Evolutionary conservation across 108 stramenopile genomes (phyloP), one percentile per base, ranked within the genome.

Genomic region (Parietichytrium sp.): DNA sequence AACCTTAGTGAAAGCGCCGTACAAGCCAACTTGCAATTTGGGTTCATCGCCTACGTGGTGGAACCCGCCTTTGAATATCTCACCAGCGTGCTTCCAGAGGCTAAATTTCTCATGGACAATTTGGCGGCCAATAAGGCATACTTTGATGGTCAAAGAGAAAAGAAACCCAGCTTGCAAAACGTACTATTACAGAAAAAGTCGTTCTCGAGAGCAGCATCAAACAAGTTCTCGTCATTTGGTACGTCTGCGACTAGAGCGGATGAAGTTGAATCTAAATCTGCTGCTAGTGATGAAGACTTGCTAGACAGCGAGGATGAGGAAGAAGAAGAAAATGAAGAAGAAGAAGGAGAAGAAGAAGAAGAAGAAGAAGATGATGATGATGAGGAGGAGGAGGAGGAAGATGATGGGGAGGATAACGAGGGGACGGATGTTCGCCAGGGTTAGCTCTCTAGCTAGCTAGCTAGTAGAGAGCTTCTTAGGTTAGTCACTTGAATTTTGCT

Each of bases 11-110:
- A 82, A 47, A 80, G 88, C 49, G 54, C 49, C 31, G 52, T 72
- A 3, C 79, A 85, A 45, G 87, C 84, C 80, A 89, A 88, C 52
- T 29, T 85, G 31, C 91, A 92, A 48, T 85, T 89, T 1, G 87
- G 90, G 26, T 92, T 92, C 80, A 86, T 89, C 47, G 80, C 81
- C 16, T 90, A 84, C 42, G 89, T 90, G 61, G 89, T 90, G 26
- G 54, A 79, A 48, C 91, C 91, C 7, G 79, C 90, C 6, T 87
- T 78, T 61, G 29, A 85, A 47, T 50, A 47, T 20, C n/a, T 84
- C n/a, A 72, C 82, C n/a, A 52, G 48, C 7, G 78, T 87, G n/a
- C 86, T 90, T 31, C 84, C 87, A 30, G 84, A 80, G 26, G 81
- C 42, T 23, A 61, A 83, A n/a, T 23, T n/a, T n/a, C 45, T 72